A percentile compares a stretch with the other conserved stretches of the same genome.
Conservation (phyloP, 169 alveolate species). For the Theileria equi region DNA sequence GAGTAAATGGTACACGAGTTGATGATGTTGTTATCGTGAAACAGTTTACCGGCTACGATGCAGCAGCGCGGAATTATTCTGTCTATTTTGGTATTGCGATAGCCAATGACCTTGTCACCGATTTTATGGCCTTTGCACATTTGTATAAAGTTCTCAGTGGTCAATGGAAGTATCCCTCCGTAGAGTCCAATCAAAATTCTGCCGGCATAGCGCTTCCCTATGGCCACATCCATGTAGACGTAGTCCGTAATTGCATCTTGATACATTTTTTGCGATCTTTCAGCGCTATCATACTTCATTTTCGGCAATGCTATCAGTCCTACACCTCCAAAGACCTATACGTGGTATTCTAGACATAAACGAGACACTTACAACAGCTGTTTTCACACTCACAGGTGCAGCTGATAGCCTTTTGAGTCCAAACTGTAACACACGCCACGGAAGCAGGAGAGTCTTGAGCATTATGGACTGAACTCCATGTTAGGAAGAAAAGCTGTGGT, state of each 20-base stretch:
- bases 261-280: background rate
- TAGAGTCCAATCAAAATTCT: constrained; percentile 73
- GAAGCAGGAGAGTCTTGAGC: background rate
- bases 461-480: too few relatives aligned
- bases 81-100: constrained; percentile 61
- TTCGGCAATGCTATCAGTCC: constrained; percentile 15
- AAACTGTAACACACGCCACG: constrained; percentile 12
- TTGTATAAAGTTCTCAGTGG: constrained; percentile 72
- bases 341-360: background rate
- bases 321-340: constrained; percentile 4
- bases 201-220: constrained; percentile 69
- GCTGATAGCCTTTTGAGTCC: background rate
- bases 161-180: constrained; percentile 71
- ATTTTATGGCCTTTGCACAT: constrained; percentile 68
- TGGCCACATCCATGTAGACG: constrained; percentile 72
- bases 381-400: background rate
- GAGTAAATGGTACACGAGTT: constrained; percentile 69
- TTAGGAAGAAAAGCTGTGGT: too few relatives aligned
- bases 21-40: constrained; percentile 45
- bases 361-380: background rate
- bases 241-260: constrained; percentile 68
- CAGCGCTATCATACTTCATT: background rate
- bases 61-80: constrained; percentile 66
- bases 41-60: constrained; percentile 67
- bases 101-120: constrained; percentile 66